Base-by-base conservation (phyloP, 495 filamentous ascomycete genomes). In the Letharia lupina region DNA sequence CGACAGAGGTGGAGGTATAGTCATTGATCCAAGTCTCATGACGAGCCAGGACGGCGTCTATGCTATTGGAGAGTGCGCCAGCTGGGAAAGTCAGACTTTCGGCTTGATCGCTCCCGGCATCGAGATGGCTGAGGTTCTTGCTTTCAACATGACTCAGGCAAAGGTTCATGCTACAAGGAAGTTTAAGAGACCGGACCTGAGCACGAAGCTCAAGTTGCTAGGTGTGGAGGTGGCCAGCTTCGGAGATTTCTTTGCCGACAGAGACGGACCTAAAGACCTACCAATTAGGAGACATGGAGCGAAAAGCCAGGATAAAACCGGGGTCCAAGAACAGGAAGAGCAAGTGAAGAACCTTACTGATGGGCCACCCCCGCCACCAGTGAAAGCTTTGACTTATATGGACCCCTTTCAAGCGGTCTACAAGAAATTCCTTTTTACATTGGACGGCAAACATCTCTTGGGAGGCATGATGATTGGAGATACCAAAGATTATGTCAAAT, bases 391-490 rank as follows among this genome's bases (percentile, higher is more conserved):
- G 65, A 91, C 88, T 0, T 98, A 96, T 76, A 94, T 89, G 67
- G 93, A 98, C 75, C 93, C 93, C 1, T 96, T 98, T 73, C 83
- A 86, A 66, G 87, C 91, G n/a, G 85, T 96, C 2, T 98, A 98
- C 76, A 96, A 98, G 76, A 98, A 98, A 75, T 98, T 92, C 75
- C 77, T 98, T 10, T 96, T 96, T 70, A 96, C 93, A 3, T 75
- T 88, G 73, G 93, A 98, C 73, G 93, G 93, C 33, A 96, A 96
- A 73, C 94, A 91, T 74, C 79, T 98, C 4, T 84, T 98, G 10
- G 93, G 93, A 23, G 93, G 93, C 4, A 98, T 98, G 93, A 96
- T 98, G 89, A 96, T 98, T 65, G 93, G 93, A 45, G 93, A 98
- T 75, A 96, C 92, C 1, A 88, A 84, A 66, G 93, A 98, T 75